Evolutionary conservation across 192 early-diverging fungal species (phyloP).

Genomic region (Geranomyces michiganensis): DNA sequence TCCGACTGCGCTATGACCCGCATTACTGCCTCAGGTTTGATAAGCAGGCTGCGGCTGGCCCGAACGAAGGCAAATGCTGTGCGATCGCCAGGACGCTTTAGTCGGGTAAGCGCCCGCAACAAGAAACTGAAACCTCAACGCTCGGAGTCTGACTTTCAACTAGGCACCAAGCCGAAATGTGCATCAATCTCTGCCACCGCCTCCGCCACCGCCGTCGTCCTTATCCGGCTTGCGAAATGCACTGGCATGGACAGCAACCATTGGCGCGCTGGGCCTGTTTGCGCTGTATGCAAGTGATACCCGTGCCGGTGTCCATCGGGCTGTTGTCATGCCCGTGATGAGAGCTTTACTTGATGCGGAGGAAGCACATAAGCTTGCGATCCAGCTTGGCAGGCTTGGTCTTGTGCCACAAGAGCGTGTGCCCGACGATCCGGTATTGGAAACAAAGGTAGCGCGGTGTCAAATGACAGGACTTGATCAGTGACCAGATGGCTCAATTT

Average conservation of each 20-base stretch:
- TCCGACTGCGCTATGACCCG: no score
- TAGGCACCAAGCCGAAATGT: no score
- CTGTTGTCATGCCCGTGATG: conserved; percentile 68
- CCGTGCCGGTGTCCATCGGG: conserved; percentile 72
- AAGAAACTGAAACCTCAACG: no score
- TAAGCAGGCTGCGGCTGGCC: no score
- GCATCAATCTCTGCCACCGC: neutral
- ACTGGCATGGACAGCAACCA: neutral
- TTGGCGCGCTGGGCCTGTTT: neutral
- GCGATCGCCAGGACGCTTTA: no score
- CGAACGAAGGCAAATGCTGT: no score
- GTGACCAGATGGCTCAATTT: neutral
- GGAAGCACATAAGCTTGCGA: conserved; percentile 69
- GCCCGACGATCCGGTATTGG: conserved; percentile 52
- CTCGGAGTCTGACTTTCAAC: no score
- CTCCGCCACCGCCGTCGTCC: neutral
- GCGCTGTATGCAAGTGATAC: conserved; percentile 60
- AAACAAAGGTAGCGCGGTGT: conserved; percentile 48
- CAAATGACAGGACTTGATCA: neutral
- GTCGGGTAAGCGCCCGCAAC: no score
- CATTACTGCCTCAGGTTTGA: no score
- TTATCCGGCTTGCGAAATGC: neutral
- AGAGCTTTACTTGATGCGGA: conserved; percentile 73
- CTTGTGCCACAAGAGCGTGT: conserved; percentile 65
- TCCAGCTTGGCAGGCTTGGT: conserved; percentile 63